Conservation (phyloP, 257 asterid species). For the Prunella vulgaris region DNA sequence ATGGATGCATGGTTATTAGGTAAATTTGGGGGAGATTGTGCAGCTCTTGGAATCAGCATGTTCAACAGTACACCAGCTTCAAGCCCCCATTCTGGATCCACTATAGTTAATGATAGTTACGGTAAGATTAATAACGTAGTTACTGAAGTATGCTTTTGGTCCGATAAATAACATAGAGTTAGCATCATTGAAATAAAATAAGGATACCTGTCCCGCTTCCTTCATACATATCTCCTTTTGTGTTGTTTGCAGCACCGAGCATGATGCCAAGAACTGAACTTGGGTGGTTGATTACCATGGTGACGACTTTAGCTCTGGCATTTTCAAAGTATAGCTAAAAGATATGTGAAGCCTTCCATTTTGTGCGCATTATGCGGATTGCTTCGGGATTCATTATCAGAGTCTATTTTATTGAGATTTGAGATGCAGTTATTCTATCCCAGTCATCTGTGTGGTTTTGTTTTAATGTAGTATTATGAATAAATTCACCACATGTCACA, state of each 20-base stretch:
- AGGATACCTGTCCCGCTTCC: neutral
- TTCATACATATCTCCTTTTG: neutral
- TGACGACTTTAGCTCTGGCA: constrained; percentile 31
- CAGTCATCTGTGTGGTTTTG: neutral
- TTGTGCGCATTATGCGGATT: neutral
- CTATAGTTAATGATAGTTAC: neutral
- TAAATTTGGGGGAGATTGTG: constrained; percentile 27
- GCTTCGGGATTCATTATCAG: neutral
- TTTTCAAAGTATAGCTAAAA: constrained; percentile 14
- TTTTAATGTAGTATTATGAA: neutral
- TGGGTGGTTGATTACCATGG: constrained; percentile 32
- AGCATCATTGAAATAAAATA: neutral
- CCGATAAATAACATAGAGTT: neutral
- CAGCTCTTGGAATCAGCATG: constrained; percentile 19
- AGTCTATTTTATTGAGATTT: constrained; percentile 7
- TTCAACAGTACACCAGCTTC: constrained; percentile 19
- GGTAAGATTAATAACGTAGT: constrained; percentile 16
- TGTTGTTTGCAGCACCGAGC: constrained; percentile 25
- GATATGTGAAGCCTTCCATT: neutral
- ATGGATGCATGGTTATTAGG: constrained; percentile 14
- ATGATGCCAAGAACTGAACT: constrained; percentile 26
- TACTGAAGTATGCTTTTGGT: neutral
- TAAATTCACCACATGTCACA: neutral
- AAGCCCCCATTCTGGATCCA: constrained; percentile 13
- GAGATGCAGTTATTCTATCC: neutral